Base-by-base conservation (phyloP, 306 rosid genomes). In the Trifolium subterraneum region DNA sequence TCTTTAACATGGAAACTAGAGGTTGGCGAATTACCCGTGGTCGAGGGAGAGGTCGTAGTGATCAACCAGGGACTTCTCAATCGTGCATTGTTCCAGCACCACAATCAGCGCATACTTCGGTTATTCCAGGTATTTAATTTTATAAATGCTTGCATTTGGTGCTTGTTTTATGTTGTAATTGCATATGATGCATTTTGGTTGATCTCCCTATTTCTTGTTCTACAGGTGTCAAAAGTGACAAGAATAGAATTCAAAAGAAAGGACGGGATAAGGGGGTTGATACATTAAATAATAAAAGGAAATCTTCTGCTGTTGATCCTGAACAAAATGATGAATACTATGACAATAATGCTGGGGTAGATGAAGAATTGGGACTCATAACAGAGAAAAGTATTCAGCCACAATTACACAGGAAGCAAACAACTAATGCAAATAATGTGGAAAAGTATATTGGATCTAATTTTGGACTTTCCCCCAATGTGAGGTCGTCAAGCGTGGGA, bases 171-270 rank as follows among this genome's bases (percentile, higher is more conserved):
- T 16, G 56, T 50, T n/a, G 56, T 50, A 50, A 50, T 50, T 50
- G 56, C 56, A 2, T 50, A 50, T 50, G 56, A 50, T 50, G 20
- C 56, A 50, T 50, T 16, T 54, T 22, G 31, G 31, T 54, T 54
- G 61, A 54, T 22, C 61, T 54, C 27, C 18, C 61, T 4, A 54
- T 20, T 54, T 54, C 29, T 54, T 54, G 31, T 22, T 54, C 61
- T 54, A 54, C 31, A 54, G 61, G 61, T 54, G 61, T 54, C 15
- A 54, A 20, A 54, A 54, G 18, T 15, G 56, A 50, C 56, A 50
- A 7, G 22, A n/a, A 16, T 50, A 50, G 12, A 50, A 16, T 16
- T 50, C 23, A 16, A 50, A 50, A 16, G 23, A 50, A 50, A 50
- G 56, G 56, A 18, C 23, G 23, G 56, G 56, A 23, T 50, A 50